Evolutionary conservation across 345 rosid genomes (phyloP), one percentile per base, ranked within the genome.

Genomic region (rapeseed (Brassica napus)): DNA sequence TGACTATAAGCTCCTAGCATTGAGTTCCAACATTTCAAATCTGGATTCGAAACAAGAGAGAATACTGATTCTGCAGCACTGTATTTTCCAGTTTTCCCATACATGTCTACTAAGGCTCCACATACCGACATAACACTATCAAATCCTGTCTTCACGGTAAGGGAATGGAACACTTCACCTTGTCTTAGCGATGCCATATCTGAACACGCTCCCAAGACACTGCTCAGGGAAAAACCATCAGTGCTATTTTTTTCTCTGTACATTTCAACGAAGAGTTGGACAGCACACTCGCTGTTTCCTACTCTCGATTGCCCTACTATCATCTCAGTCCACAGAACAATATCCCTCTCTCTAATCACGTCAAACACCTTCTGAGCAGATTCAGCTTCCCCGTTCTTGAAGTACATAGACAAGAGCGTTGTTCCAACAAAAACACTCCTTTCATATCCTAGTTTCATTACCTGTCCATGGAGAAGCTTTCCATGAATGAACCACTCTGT

Each of bases 281-380:
- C 73, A 1, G 95, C 92, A 23, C 35, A 42, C 78, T 83, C 90
- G 10, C 86, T 85, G 74, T 91, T 90, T 35, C 87, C 97, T 73
- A 89, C 52, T 84, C 90, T 89, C 5, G 93, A 85, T 65, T 90
- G 86, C 18, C 92, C 94, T 64, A 88, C 82, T 31, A 94, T 87
- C 91, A 94, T 92, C 87, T 91, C 95, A 52, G 98, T 94, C 98
- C 98, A 92, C 14, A 92, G 88, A 82, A 92, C 89, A 44, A 86
- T 34, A 78, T 94, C 98, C 82, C 83, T 94, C 71, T 86, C 86
- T 2, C 66, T 52, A 21, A 86, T 81, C 69, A 64, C 81, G 79
- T 30, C 39, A 77, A 91, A 92, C 77, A 89, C 82, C 31, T 68
- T 72, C 64, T 70, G 55, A 21, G 95, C 92, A 74, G 92, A 85